phyloP scores from a whole-genome alignment of 352 stramenopile genomes.

The Phytophthora hibernalis region DNA sequence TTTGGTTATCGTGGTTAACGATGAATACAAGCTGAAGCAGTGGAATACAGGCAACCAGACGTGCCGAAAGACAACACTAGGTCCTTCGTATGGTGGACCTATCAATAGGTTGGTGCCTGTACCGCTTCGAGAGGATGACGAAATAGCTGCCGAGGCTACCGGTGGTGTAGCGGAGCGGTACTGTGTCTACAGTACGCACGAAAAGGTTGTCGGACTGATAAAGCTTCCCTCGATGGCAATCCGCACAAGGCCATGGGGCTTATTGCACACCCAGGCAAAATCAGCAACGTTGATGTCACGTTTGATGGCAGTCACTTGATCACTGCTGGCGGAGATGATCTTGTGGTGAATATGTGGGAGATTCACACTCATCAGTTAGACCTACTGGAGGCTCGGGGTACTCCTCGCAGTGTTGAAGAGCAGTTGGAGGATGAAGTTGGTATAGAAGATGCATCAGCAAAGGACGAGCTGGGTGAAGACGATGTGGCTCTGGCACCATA shows the following conservation, averaged over 20 bases:
- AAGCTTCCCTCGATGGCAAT: conserved; percentile 94
- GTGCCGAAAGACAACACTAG: conserved; percentile 91
- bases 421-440: not conserved
- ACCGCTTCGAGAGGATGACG: conserved; percentile 41
- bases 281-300: conserved; percentile 87
- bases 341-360: conserved; percentile 94
- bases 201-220: conserved; percentile 86
- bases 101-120: conserved; percentile 85
- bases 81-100: conserved; percentile 90
- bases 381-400: conserved; percentile 54
- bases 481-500: conserved; percentile 70
- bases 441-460: not conserved
- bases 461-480: conserved; percentile 19
- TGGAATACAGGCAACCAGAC: conserved; percentile 93
- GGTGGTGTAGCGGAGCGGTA: conserved; percentile 59
- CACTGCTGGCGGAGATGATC: conserved; percentile 88
- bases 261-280: conserved; percentile 91
- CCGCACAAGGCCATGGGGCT: conserved; percentile 92
- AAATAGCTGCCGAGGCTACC: conserved; percentile 22
- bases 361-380: conserved; percentile 84
- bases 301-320: conserved; percentile 90
- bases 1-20: conserved; percentile 89
- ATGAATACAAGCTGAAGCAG: conserved; percentile 95
- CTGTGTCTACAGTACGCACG: conserved; percentile 82
- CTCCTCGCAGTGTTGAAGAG: conserved; percentile 19